A percentile compares a stretch with the other conserved stretches of the same genome.
Conservation (phyloP, 129 eudicot genomes). For the Flaveria trinervia region DNA sequence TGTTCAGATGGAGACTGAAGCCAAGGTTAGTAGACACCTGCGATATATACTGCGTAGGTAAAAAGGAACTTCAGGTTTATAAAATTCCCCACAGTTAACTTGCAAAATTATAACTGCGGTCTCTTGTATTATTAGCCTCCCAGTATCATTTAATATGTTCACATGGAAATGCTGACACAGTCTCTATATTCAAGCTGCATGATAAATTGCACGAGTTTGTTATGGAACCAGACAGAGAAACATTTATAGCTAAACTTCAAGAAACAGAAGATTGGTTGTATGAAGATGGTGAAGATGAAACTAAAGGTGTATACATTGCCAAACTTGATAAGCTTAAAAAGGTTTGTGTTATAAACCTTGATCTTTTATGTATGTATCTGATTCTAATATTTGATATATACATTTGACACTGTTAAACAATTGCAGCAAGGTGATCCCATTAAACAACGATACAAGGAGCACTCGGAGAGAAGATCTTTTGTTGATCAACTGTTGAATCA, state of each 20-base stretch:
- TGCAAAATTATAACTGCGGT: too few relatives aligned
- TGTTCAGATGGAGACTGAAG: conserved; percentile 80
- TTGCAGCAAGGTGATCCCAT: conserved; percentile 85
- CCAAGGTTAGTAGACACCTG: conserved; percentile 50
- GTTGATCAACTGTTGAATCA: conserved; percentile 52
- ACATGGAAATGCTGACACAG: neutral
- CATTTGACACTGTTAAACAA: neutral
- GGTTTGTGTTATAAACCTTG: conserved; percentile 34
- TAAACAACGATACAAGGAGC: conserved; percentile 84
- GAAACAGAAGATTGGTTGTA: conserved; percentile 96
- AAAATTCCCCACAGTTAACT: neutral
- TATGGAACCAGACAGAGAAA: conserved; percentile 70
- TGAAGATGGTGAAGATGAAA: conserved; percentile 99
- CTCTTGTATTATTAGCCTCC: neutral
- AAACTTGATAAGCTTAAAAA: conserved; percentile 93
- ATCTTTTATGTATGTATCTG: neutral
- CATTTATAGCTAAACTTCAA: conserved; percentile 66
- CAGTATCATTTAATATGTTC: neutral
- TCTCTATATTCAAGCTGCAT: conserved; percentile 51
- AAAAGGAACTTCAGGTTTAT: neutral
- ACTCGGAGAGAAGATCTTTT: conserved; percentile 59
- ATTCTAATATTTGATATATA: neutral
- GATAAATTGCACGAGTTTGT: conserved; percentile 78
- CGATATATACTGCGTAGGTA: neutral
- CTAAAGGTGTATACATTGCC: conserved; percentile 82